A percentile compares a stretch with the other conserved stretches of the same genome.
phyloP scores from a whole-genome alignment of 345 rosid genomes.

The Psidium guajava region DNA sequence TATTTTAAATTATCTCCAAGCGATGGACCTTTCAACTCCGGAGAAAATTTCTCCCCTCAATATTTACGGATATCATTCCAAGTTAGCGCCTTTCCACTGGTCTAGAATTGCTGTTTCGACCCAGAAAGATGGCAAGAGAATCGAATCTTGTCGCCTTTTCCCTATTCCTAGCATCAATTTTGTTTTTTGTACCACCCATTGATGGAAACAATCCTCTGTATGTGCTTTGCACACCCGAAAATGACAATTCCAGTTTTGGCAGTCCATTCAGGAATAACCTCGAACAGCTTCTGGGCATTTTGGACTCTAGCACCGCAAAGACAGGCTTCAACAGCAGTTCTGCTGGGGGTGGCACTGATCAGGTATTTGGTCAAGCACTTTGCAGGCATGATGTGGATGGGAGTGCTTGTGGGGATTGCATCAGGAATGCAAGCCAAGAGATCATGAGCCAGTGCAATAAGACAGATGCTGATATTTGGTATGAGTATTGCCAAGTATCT shows the following conservation, averaged over 20 bases:
- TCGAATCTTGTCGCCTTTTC: neutral
- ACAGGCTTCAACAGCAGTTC: neutral
- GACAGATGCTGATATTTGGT: neutral
- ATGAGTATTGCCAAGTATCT: neutral
- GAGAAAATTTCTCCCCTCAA: neutral
- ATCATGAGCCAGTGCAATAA: neutral
- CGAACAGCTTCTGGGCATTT: neutral
- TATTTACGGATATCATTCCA: neutral
- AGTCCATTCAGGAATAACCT: neutral
- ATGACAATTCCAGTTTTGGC: neutral
- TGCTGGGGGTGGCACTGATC: neutral
- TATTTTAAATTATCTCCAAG: fast-evolving
- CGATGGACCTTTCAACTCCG: neutral
- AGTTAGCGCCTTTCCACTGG: neutral
- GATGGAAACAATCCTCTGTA: neutral
- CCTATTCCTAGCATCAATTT: neutral
- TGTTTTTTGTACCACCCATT: neutral
- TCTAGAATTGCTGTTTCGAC: neutral
- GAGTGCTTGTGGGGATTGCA: neutral
- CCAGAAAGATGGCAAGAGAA: neutral
- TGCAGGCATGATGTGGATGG: neutral
- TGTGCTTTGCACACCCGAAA: neutral
- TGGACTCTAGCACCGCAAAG: neutral
- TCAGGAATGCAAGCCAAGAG: neutral
- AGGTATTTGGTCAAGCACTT: neutral